Conservation (phyloP, 768 basidiomycete species). For the Vararia minispora region DNA sequence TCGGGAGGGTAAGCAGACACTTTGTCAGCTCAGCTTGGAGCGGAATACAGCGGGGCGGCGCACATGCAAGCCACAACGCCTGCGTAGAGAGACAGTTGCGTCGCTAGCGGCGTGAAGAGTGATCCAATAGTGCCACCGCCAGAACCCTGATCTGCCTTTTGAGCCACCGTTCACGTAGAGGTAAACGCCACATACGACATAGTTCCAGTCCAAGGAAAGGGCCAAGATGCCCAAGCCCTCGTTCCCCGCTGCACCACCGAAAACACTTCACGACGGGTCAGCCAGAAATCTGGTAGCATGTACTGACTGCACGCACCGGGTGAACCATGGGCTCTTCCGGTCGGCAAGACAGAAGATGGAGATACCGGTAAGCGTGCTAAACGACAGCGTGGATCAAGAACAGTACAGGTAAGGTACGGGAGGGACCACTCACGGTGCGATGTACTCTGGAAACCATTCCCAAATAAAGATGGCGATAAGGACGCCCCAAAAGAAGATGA, state of each 20-base stretch:
- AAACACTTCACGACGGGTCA: too few species aligned
- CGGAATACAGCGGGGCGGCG: conserved; percentile 25
- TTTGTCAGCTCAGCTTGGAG: conserved; percentile 6
- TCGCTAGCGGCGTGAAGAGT: conserved; percentile 21
- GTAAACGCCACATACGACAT: too few species aligned
- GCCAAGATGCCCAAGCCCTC: conserved; percentile 53
- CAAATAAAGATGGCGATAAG: conserved; percentile 30
- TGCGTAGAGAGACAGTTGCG: conserved; percentile 16
- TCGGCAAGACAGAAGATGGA: conserved; percentile 46
- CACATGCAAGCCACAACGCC: conserved; percentile 25
- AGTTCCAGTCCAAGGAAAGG: conserved; percentile 53
- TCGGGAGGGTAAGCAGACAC: not conserved
- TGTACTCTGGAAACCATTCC: conserved; percentile 30
- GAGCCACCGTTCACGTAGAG: too few species aligned
- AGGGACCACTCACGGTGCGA: conserved; percentile 13
- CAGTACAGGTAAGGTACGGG: conserved; percentile 10
- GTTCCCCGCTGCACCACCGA: conserved; percentile 52
- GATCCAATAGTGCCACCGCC: conserved; percentile 34
- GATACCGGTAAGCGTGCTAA: conserved; percentile 43
- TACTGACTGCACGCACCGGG: too few species aligned
- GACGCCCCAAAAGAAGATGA: conserved; percentile 26
- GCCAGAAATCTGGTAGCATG: too few species aligned
- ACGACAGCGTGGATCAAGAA: conserved; percentile 15
- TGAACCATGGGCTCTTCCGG: conserved; percentile 36
- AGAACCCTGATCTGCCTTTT: too few species aligned